Evolutionary conservation across 192 early-diverging fungal species (phyloP).

Genomic region (Backusella mclennaniae): DNA sequence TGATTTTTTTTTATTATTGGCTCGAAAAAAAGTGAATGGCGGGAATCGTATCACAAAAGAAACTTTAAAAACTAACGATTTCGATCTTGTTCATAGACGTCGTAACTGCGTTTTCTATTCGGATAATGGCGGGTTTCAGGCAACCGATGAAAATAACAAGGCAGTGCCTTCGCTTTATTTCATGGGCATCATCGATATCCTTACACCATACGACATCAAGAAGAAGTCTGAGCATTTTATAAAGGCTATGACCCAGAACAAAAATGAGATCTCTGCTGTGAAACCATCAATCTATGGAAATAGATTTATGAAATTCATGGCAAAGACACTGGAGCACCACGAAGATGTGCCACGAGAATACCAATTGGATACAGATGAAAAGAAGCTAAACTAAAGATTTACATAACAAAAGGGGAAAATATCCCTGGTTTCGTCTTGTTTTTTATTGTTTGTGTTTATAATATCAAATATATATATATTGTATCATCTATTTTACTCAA

Average conservation of each 20-base stretch:
- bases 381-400: background rate
- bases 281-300: conserved; percentile 84
- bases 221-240: conserved; percentile 91
- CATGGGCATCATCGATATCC: conserved; percentile 96
- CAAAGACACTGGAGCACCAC: conserved; percentile 50
- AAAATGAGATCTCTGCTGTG: conserved; percentile 79
- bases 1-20: background rate
- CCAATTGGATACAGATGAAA: conserved; percentile 8
- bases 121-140: conserved; percentile 86
- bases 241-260: conserved; percentile 80
- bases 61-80: background rate
- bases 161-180: conserved; percentile 81
- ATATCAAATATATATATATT: background rate
- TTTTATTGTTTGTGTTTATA: background rate
- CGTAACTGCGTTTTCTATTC: conserved; percentile 83
- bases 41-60: background rate
- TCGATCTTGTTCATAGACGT: conserved; percentile 33
- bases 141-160: conserved; percentile 73
- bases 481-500: conserved; percentile 3
- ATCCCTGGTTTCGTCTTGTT: background rate
- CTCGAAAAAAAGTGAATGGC: background rate
- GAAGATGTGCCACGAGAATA: conserved; percentile 44
- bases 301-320: conserved; percentile 91
- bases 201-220: conserved; percentile 89
- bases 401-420: background rate